A percentile compares a stretch with the other conserved stretches of the same genome.
Conservation (phyloP, 768 basidiomycete genomes). For the Naematelia encephala region DNA sequence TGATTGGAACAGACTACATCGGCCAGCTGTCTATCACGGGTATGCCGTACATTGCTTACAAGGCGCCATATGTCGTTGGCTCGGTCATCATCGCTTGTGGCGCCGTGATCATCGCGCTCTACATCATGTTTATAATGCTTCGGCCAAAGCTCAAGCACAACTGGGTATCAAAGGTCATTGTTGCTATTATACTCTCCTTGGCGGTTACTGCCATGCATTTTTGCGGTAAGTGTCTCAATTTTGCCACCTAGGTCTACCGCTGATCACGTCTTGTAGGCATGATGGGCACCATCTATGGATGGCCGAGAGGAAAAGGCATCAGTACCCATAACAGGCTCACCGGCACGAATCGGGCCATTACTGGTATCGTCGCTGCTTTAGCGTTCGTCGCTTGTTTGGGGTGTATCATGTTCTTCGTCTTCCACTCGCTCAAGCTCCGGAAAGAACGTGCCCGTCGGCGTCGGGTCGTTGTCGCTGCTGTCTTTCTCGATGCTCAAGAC, state of each 20-base stretch:
- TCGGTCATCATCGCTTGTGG: conserved; percentile 50
- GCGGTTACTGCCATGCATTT: conserved; percentile 51
- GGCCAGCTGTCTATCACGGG: conserved; percentile 50
- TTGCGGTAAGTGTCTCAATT: conserved; percentile 33
- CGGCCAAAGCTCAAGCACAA: conserved; percentile 51
- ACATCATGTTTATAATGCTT: conserved; percentile 53
- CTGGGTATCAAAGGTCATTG: conserved; percentile 42
- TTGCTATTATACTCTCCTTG: conserved; percentile 45
- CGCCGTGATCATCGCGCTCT: conserved; percentile 48
- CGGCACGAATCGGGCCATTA: conserved; percentile 47
- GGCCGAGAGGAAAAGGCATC: conserved; percentile 27
- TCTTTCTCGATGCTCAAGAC: conserved; percentile 46
- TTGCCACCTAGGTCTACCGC: neutral
- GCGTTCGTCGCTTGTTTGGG: conserved; percentile 48
- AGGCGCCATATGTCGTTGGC: conserved; percentile 39
- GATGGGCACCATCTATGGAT: conserved; percentile 44
- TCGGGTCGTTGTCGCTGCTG: conserved; percentile 48
- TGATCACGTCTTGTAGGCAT: conserved; percentile 36
- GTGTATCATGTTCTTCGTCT: conserved; percentile 41
- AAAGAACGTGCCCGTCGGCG: conserved; percentile 35
- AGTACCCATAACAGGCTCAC: conserved; percentile 19
- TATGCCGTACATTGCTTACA: conserved; percentile 48
- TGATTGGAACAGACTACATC: conserved; percentile 44
- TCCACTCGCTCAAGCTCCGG: conserved; percentile 31
- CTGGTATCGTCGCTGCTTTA: conserved; percentile 46